Evolutionary conservation across 116 monocot species (phyloP).

Genomic region (Trichopus zeylanicus): DNA sequence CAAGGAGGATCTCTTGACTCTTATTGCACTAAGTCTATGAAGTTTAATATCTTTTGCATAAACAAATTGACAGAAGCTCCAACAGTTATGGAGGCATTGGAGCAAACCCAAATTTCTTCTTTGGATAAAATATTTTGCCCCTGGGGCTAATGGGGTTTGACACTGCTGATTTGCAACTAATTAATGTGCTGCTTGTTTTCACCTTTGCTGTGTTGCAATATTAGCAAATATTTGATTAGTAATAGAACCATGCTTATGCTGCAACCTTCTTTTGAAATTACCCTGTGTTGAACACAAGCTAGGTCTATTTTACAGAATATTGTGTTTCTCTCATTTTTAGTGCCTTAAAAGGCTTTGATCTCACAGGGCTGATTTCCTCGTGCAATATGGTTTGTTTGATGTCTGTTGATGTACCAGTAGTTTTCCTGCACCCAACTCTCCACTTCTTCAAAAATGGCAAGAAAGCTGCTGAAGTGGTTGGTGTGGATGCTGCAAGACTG

Average conservation of each 20-base stretch:
- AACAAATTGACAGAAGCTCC: no score
- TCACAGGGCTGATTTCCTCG: background rate
- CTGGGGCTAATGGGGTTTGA: no score
- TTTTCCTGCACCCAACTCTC: constrained; percentile 82
- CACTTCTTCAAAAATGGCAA: constrained; percentile 76
- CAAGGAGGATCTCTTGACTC: no score
- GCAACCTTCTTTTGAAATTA: background rate
- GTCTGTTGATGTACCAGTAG: background rate
- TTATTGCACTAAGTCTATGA: no score
- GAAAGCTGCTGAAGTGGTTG: constrained; percentile 56
- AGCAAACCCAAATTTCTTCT: no score
- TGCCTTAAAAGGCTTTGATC: background rate
- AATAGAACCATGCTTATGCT: background rate
- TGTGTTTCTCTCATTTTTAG: background rate
- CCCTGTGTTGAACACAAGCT: background rate
- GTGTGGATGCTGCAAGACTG: constrained; percentile 49
- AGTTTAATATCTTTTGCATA: no score
- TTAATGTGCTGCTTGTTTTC: background rate
- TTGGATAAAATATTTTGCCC: no score
- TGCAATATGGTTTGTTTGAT: background rate
- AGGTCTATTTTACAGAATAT: background rate
- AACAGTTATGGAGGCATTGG: no score
- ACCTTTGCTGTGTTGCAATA: background rate
- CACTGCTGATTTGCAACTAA: no score
- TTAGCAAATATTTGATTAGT: background rate